A percentile compares a stretch with the other conserved stretches of the same genome.
phyloP scores from a whole-genome alignment of 352 stramenopile genomes.

The Phytophthora niederhauseri region DNA sequence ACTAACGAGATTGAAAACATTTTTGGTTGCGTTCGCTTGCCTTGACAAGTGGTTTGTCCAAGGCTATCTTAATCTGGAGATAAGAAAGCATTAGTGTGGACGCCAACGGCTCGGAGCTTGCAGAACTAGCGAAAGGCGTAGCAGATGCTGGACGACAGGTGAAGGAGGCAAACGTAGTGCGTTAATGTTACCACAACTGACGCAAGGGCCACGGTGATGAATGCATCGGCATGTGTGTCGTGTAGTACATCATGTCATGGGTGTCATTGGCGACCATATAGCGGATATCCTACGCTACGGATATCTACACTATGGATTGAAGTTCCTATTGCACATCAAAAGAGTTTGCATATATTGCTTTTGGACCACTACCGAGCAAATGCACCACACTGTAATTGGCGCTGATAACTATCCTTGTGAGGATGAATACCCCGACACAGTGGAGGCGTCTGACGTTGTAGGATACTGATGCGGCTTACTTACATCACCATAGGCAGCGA shows the following conservation, averaged over 20 bases:
- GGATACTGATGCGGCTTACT: conserved; percentile 17
- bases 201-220: not conserved
- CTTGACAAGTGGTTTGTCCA: conserved; percentile 1
- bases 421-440: conserved; percentile 25
- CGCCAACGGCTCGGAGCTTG: not conserved
- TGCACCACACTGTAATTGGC: too few species aligned
- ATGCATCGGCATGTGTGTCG: not conserved
- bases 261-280: not conserved
- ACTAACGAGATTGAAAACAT: not conserved
- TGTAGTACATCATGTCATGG: not conserved
- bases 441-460: conserved; percentile 16
- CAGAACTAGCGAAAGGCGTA: not conserved
- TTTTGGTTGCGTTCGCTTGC: conserved; percentile 1
- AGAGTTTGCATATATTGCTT: not conserved
- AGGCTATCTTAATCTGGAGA: conserved; percentile 5
- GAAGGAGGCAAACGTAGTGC: not conserved
- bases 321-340: too few species aligned
- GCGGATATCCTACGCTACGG: too few species aligned
- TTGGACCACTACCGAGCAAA: not conserved
- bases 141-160: not conserved
- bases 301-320: not conserved
- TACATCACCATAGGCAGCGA: conserved; percentile 14
- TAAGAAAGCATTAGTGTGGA: conserved; percentile 2
- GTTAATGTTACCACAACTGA: not conserved
- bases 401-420: conserved; percentile 4